Evolutionary conservation across 2,329 filamentous ascomycete species (phyloP).

Genomic region (Fusarium protoensiforme): DNA sequence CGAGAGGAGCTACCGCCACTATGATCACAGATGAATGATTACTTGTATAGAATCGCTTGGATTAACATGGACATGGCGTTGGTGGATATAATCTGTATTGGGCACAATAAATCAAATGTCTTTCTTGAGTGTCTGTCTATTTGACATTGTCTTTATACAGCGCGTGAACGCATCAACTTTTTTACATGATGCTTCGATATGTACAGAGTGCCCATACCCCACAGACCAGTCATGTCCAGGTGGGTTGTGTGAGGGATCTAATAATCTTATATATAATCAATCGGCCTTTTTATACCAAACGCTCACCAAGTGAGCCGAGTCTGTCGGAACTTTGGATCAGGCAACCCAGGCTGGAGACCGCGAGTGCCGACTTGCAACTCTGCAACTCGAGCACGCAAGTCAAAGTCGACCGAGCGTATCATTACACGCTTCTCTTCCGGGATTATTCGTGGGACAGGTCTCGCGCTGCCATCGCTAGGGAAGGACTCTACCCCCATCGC

Average conservation of each 20-base stretch:
- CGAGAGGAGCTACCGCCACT: slow-evolving; percentile 88
- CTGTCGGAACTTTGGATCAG: slow-evolving; percentile 59
- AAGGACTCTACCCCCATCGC: slow-evolving; percentile 33
- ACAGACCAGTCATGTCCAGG: background rate
- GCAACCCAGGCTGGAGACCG: slow-evolving; percentile 57
- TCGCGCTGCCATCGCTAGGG: slow-evolving; percentile 3
- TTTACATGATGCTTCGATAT: background rate
- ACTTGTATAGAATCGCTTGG: background rate
- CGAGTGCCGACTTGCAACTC: slow-evolving; percentile 65
- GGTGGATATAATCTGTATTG: background rate
- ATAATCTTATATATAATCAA: background rate
- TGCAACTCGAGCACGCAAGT: slow-evolving; percentile 63
- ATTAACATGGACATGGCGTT: background rate
- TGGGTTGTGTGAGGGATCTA: background rate
- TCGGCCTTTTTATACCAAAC: background rate
- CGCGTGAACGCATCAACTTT: background rate
- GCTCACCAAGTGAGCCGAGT: slow-evolving; percentile 61
- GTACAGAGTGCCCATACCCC: background rate
- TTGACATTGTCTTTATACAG: background rate
- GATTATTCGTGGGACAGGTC: slow-evolving; percentile 46
- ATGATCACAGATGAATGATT: slow-evolving; percentile 54
- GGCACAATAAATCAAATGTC: background rate
- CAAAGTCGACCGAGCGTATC: slow-evolving; percentile 67
- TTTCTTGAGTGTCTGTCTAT: background rate
- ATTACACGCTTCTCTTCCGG: slow-evolving; percentile 67